These are phyloP conservation scores for Metschnikowia aberdeeniae DNA, from an alignment of 805 yeast genomes.

Conservation along the genomic window DNA sequence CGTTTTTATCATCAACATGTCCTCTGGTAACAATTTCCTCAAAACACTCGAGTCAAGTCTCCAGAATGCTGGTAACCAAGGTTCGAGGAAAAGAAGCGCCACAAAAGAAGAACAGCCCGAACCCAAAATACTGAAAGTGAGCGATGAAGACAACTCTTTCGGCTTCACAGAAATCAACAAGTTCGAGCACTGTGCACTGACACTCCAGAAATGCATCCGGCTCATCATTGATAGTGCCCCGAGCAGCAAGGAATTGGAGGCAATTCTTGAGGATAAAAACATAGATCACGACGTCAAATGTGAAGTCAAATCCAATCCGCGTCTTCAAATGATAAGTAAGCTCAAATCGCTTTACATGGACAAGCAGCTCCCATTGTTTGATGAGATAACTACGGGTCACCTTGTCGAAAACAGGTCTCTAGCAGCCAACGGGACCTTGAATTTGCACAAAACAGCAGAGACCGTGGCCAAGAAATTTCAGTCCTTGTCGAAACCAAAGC, in stretches of 20 bases:
- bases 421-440: too few species aligned
- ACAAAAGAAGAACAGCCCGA: background rate
- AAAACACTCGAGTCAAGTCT: background rate
- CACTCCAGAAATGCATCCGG: slow-evolving; percentile 41
- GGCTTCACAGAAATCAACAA: slow-evolving; percentile 38
- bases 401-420: slow-evolving; percentile 30
- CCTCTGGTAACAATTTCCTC: background rate
- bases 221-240: slow-evolving; percentile 50
- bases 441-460: too few species aligned
- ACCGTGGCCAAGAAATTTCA: too few species aligned
- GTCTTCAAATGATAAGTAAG: slow-evolving; percentile 56
- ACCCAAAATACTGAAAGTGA: background rate
- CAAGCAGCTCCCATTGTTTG: slow-evolving; percentile 50
- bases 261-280: slow-evolving; percentile 25
- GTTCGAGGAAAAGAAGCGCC: background rate
- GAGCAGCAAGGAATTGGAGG: slow-evolving; percentile 39
- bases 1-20: background rate
- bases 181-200: slow-evolving; percentile 37
- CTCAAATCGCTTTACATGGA: slow-evolving; percentile 51
- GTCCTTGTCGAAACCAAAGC: too few species aligned
- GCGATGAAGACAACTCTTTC: slow-evolving; percentile 7
- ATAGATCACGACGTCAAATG: slow-evolving; percentile 43
- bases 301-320: slow-evolving; percentile 49
- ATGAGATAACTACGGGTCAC: slow-evolving; percentile 38
- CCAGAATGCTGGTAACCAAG: background rate